Evolutionary conservation across 352 stramenopile genomes (phyloP), one percentile per base, ranked within the genome.

Genomic region (Peronospora belbahrii): DNA sequence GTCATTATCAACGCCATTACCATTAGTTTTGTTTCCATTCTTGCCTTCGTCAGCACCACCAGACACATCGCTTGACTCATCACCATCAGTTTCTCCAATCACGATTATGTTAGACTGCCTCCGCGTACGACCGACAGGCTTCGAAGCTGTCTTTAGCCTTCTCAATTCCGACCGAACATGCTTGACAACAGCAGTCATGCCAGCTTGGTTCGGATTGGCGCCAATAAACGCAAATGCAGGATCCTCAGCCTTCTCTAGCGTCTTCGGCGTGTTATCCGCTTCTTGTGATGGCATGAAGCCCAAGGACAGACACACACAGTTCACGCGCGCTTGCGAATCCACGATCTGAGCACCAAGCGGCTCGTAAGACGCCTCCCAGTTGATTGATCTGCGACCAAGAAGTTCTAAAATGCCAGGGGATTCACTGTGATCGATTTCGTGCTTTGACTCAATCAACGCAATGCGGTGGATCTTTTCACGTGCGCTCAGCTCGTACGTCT

Each of bases 101-200:
- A 94, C 77, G 42, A 94, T 71, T 54, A 94, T 90, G 51, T 94
- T 94, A 10, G 83, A 92, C 35, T 86, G 75, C 32, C 76, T 70
- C 11, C 74, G 69, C 9, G 65, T 55, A 13, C 65, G 65, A 11
- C 52, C 33, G 2, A 47, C 25, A 22, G 54, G 51, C 42, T 63
- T 69, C 2, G 62, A 46, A 34, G 53, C 52, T 27, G 51, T 72
- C 42, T 80, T 78, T 10, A 67, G 63, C 23, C 34, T 61, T 50
- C 70, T 70, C 11, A 95, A 48, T 33, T 88, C 80, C 8, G 48
- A 51, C 2, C 81, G 76, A 28, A 95, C 77, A 35, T 75, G 67
- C 24, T 87, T 85, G 14, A 95, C 83, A 10, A 95, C 76, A 2
- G 81, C 81, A 10, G 79, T 92, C 83, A 95, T 95, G 17, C 81